These are phyloP conservation scores for Silene conica DNA, from an alignment of 148 eudicot species.

Conservation along the genomic window DNA sequence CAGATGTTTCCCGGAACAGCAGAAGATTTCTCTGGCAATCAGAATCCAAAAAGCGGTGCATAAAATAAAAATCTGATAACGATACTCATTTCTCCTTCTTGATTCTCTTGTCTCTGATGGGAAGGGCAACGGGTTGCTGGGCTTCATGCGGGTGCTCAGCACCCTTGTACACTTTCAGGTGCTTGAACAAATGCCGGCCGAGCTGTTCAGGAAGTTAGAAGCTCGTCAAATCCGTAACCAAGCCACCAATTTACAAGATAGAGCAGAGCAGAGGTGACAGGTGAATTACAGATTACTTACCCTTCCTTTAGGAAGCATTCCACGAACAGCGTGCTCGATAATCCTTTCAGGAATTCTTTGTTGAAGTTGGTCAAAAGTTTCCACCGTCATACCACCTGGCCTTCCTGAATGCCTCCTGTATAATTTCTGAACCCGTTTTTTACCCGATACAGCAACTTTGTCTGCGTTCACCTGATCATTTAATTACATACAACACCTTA, in stretches of 20 bases:
- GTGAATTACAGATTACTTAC: conserved; percentile 53
- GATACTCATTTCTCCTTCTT: conserved; percentile 38
- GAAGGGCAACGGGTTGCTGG: conserved; percentile 70
- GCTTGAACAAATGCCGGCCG: conserved; percentile 77
- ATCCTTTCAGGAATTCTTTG: conserved; percentile 97
- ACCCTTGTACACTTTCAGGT: conserved; percentile 90
- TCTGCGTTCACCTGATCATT: conserved; percentile 75
- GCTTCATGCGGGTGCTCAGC: conserved; percentile 91
- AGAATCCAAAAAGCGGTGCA: background rate
- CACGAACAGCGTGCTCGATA: conserved; percentile 94
- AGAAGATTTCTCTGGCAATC: too few species aligned
- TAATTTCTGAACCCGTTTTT: conserved; percentile 80
- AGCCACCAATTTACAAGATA: background rate
- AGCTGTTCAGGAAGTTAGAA: conserved; percentile 42
- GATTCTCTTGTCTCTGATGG: conserved; percentile 84
- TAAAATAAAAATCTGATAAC: background rate
- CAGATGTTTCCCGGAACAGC: background rate
- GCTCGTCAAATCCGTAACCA: background rate
- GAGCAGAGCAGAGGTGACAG: background rate
- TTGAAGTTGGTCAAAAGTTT: conserved; percentile 95
- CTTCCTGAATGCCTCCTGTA: conserved; percentile 98
- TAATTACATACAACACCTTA: conserved; percentile 16
- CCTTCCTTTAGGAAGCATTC: conserved; percentile 97
- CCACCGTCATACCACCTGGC: conserved; percentile 98
- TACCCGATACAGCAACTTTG: conserved; percentile 89